These are phyloP conservation scores for Curvularia spicifera DNA, from an alignment of 2,329 filamentous ascomycete species.

Conservation along the genomic window DNA sequence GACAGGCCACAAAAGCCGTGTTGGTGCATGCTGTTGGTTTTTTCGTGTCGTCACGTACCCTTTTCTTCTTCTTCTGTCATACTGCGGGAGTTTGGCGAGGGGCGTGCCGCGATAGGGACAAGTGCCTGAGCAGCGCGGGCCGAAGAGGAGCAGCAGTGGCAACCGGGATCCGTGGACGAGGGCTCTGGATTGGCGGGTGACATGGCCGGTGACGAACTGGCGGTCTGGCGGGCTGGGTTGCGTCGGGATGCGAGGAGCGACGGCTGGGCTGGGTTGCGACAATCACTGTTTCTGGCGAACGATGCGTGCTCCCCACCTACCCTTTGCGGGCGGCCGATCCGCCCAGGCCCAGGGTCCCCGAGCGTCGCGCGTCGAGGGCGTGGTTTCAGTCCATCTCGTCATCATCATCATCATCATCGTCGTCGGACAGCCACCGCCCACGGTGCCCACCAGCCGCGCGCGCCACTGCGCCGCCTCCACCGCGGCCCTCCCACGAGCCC, in stretches of 20 bases:
- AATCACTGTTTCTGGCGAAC: neutral
- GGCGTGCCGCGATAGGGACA: too few relatives aligned
- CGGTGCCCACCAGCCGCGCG: neutral
- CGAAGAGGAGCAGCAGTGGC: slow-evolving; percentile 5
- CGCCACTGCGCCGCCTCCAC: neutral
- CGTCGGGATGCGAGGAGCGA: neutral
- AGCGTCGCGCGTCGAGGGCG: neutral
- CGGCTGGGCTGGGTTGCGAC: neutral
- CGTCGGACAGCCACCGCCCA: neutral
- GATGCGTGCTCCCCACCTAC: slow-evolving; percentile 11
- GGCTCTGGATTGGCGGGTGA: slow-evolving; percentile 11
- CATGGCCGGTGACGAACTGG: slow-evolving; percentile 14
- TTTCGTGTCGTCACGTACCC: too few relatives aligned
- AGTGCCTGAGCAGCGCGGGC: neutral
- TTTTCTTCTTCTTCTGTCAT: neutral
- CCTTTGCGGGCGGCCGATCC: slow-evolving; percentile 2
- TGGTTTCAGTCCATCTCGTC: neutral
- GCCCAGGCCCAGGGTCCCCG: neutral
- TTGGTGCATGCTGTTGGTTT: neutral
- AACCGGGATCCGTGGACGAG: neutral
- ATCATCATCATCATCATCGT: neutral
- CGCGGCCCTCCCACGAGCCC: too few relatives aligned
- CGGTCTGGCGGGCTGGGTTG: neutral
- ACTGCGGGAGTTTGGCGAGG: neutral
- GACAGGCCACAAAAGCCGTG: neutral